phyloP scores from a whole-genome alignment of 495 filamentous ascomycete species.

The Aspergillus indologenus region DNA sequence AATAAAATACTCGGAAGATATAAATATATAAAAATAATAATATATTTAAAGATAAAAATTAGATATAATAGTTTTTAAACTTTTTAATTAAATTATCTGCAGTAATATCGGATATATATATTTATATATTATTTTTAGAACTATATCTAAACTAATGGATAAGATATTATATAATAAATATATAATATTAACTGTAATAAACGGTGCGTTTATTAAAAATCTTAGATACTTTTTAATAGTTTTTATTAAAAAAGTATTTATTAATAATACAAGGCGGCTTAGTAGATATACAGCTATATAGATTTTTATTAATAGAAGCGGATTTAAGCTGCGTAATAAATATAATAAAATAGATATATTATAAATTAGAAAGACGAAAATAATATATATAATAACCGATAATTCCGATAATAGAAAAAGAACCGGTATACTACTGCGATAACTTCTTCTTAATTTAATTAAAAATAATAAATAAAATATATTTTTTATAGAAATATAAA shows the following conservation, averaged over 20 bases:
- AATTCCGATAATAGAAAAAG: neutral
- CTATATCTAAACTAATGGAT: neutral
- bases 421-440: neutral
- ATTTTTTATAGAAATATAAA: conserved; percentile 7
- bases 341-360: too few species aligned
- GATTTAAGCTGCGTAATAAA: too few species aligned
- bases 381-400: too few species aligned
- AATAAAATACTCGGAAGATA: neutral
- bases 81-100: neutral
- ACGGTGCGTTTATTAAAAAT: neutral
- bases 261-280: too few species aligned
- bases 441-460: neutral
- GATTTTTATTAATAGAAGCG: too few species aligned
- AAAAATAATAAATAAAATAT: neutral
- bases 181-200: neutral
- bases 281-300: too few species aligned
- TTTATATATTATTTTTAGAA: neutral
- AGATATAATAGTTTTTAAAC: neutral
- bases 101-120: neutral
- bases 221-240: neutral
- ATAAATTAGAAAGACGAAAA: too few species aligned
- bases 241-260: neutral
- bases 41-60: neutral
- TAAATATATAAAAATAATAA: neutral
- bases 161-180: neutral